Evolutionary conservation across 306 rosid genomes (phyloP).

Genomic region (Pterocarpus santalinus): DNA sequence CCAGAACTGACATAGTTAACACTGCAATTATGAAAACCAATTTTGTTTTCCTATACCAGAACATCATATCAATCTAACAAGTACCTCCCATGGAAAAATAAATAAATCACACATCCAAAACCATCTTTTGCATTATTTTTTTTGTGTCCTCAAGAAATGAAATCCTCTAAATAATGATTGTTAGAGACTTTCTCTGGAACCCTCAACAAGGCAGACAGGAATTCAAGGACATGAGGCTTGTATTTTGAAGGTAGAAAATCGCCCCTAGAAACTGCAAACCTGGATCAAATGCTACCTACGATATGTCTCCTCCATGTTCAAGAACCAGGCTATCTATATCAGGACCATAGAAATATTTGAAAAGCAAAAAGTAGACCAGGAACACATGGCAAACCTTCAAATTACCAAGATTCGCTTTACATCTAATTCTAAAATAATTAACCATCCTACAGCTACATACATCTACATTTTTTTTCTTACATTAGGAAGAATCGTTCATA

Average conservation of each 20-base stretch:
- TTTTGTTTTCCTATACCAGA: no score
- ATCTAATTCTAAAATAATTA: neutral
- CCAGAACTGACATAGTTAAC: no score
- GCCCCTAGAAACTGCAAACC: neutral
- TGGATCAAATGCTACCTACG: neutral
- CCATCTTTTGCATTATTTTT: neutral
- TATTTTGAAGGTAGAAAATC: neutral
- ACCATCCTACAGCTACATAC: neutral
- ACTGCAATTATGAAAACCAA: no score
- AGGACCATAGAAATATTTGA: neutral
- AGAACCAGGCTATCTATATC: neutral
- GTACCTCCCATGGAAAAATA: no score
- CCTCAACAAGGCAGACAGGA: no score
- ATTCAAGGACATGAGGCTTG: no score
- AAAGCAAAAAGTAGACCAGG: neutral
- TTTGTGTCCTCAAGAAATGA: neutral
- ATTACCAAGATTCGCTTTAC: neutral
- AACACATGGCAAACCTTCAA: neutral
- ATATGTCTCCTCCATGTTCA: neutral
- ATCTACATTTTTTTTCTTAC: neutral
- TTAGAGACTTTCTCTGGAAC: no score
- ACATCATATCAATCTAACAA: no score
- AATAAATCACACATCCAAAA: neutral
- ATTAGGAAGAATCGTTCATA: constrained; percentile 2
- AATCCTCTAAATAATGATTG: neutral